These are phyloP conservation scores for Telopea speciosissima DNA, from an alignment of 177 flowering plant genomes.

Conservation along the genomic window DNA sequence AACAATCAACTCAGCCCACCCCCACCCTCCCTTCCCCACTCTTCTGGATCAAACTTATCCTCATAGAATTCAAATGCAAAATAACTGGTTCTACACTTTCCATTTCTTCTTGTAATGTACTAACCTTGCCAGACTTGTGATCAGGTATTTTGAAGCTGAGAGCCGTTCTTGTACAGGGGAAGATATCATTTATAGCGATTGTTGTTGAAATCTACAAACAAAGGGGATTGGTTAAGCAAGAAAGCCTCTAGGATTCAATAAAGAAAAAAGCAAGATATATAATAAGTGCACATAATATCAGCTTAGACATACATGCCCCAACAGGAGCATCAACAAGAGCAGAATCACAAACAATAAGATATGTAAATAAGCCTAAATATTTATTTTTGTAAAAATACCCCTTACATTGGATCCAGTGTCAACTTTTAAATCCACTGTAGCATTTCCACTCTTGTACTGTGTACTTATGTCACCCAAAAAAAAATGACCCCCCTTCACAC, in stretches of 20 bases:
- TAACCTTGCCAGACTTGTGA: conserved; percentile 72
- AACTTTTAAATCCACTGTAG: conserved; percentile 65
- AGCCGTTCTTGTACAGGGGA: conserved; percentile 37
- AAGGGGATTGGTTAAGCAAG: background rate
- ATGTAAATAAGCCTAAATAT: background rate
- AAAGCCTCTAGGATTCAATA: background rate
- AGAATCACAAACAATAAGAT: background rate
- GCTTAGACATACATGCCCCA: background rate
- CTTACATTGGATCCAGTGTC: conserved; percentile 68
- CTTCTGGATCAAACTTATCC: background rate
- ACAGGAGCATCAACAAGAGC: background rate
- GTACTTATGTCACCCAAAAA: conserved; percentile 67
- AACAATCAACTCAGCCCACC: background rate
- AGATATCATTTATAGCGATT: conserved; percentile 41
- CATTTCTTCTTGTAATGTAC: conserved; percentile 2
- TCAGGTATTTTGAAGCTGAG: conserved; percentile 64
- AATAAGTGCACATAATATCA: background rate
- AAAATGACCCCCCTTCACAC: conserved; percentile 46
- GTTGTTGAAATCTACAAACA: conserved; percentile 57
- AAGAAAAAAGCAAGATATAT: background rate
- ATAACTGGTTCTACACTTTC: background rate
- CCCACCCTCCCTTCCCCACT: background rate
- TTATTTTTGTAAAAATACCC: background rate
- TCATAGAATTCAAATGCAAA: background rate
- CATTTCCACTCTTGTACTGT: conserved; percentile 44